Base-by-base conservation (phyloP, 495 filamentous ascomycete species). In the Podospora sp. region DNA sequence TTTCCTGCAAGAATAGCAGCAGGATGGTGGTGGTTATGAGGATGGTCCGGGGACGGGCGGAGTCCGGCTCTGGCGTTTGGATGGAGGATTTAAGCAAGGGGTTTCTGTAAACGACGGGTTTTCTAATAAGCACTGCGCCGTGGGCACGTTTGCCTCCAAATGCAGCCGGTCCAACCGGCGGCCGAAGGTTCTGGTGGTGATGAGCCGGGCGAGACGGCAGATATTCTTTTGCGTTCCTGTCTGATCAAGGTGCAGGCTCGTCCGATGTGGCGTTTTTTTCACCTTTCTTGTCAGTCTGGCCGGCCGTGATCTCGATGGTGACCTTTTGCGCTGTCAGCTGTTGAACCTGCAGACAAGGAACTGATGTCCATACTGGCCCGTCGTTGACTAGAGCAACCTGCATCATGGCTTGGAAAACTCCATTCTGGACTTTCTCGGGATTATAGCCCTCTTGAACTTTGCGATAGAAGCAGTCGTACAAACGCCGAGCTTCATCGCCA, bases 361-460 rank as follows among this genome's bases (percentile, higher is more conserved):
- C 18, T 20, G 59, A 49, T 63, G 33, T 12, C 65, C 92, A 87
- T 84, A 97, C 94, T 76, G 94, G 94, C 65, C 94, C 94, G 75
- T 98, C 94, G 71, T 98, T 98, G 40, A 96, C 89, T 25, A 97
- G 75, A 66, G 91, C 91, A 65, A 97, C 95, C 72, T 97, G 91
- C 95, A 98, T 99, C 93, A 97, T 97, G 61, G 96, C 95, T 72
- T 97, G 94, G 76, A 98, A 99, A 40, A 97, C 88, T 16, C 96
- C 96, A 74, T 98, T 90, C 73, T 96, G 93, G 66, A 99, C 93
- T 69, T 86, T 90, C 18, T 93, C 92, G 8, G 86, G 76, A 5
- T 80, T 76, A 75, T 98, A 96, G 4, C 86, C 78, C 69, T 90
- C 84, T 67, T 90, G 83, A 25, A 97, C 87, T 68, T 90, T 90